Evolutionary conservation across 805 yeast genomes (phyloP), one percentile per base, ranked within the genome.

Genomic region (Allodekkera sacchari): DNA sequence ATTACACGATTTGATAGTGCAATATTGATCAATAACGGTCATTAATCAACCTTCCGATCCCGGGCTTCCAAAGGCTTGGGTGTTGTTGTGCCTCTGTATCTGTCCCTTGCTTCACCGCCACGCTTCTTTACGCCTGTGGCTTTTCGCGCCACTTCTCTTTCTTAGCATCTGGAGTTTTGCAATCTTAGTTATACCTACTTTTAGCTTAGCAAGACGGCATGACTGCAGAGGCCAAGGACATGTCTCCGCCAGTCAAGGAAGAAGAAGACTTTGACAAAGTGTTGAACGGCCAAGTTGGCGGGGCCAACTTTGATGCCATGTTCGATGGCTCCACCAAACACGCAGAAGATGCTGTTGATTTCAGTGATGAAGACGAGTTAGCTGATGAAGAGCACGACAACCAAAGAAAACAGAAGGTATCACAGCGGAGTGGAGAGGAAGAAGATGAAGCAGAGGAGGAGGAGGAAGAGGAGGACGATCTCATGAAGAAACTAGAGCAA

Each of bases 321-420:
- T 53, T 53, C 32, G 68, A 61, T 20, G 77, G 71, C 13, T 60
- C 71, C 55, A 61, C 83, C 3, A 67, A 69, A 33, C 97, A 88
- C 55, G 88, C 92, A 1, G 95, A 74, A 6, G 89, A 88, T 53
- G 98, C 98, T 7, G 64, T 87, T 20, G 97, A 89, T 55, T 89
- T 83, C 52, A 96, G 84, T 48, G 95, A 84, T 52, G 94, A 83
- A 47, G 96, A 88, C 43, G 96, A 88, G 54, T 62, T 88, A 30
- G 96, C 96, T 0, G 96, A 88, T 16, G 50, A 64, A 12, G 25
- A 27, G 6, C 18, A 11, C 6, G 18, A 27, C 3, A 1, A 65
- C 36, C 25, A 43, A 42, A 28, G 15, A 22, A 12, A 30, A 33
- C 13, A 11, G 31, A 18, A 31, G 27, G 37, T 19, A 10, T 19